Conservation (phyloP, 2,329 filamentous ascomycete genomes). For the Cadophora sp. region DNA sequence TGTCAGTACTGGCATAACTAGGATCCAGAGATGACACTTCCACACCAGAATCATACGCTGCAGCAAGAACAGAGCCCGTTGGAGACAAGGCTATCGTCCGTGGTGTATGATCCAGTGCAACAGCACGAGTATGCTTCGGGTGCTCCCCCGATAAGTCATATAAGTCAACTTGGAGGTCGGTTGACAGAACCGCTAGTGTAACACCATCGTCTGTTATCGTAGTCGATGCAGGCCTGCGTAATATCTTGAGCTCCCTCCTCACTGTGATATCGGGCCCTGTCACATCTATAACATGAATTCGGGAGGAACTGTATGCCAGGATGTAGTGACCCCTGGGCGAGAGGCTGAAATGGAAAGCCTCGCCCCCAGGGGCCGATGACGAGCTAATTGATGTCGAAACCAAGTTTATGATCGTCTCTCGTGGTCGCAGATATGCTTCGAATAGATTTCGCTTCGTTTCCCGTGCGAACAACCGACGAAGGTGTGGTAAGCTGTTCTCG, state of each 20-base stretch:
- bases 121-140: constrained; percentile 73
- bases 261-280: constrained; percentile 65
- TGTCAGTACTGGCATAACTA: constrained; percentile 67
- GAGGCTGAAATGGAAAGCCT: constrained; percentile 84
- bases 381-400: constrained; percentile 86
- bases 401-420: constrained; percentile 75
- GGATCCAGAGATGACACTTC: constrained; percentile 80
- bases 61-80: constrained; percentile 80
- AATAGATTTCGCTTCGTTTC: constrained; percentile 81
- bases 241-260: constrained; percentile 79
- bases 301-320: constrained; percentile 83
- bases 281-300: constrained; percentile 80
- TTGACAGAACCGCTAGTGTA: constrained; percentile 79
- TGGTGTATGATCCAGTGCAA: constrained; percentile 80
- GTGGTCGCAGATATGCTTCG: constrained; percentile 75
- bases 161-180: constrained; percentile 84
- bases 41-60: constrained; percentile 87
- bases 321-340: constrained; percentile 78
- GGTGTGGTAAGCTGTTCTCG: constrained; percentile 58
- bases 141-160: constrained; percentile 73
- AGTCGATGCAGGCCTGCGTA: constrained; percentile 75
- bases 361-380: constrained; percentile 79
- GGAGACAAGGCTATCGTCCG: constrained; percentile 82
- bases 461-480: constrained; percentile 71
- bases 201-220: constrained; percentile 82